Evolutionary conservation across 2,329 filamentous ascomycete genomes (phyloP).

Genomic region (Pseudogymnoascus sp.): DNA sequence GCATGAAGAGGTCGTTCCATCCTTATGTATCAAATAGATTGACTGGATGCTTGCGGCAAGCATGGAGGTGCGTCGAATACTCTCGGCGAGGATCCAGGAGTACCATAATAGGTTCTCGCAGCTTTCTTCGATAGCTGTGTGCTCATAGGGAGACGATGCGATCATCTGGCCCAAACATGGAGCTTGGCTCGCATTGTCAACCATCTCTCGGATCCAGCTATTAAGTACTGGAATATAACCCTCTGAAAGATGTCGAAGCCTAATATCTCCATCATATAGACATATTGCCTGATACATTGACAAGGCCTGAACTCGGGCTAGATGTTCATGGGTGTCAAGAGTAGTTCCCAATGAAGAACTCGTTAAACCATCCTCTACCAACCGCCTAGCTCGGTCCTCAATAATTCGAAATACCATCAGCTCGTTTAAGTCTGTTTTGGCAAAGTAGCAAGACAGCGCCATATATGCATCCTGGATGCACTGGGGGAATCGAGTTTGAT

Average conservation of each 20-base stretch:
- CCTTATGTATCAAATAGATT: conserved; percentile 17
- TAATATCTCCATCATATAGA: conserved; percentile 24
- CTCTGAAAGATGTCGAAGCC: conserved; percentile 21
- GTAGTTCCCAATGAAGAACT: neutral
- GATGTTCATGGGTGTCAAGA: conserved; percentile 12
- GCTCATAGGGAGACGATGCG: neutral
- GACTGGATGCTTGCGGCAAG: conserved; percentile 18
- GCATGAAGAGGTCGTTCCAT: conserved; percentile 16
- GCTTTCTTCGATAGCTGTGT: conserved; percentile 13
- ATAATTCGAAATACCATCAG: conserved; percentile 21
- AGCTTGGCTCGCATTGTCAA: conserved; percentile 4
- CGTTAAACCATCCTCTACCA: conserved; percentile 11
- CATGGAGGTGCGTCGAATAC: conserved; percentile 25
- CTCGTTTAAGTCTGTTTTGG: conserved; percentile 22
- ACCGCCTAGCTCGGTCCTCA: conserved; percentile 15
- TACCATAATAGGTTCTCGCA: conserved; percentile 23
- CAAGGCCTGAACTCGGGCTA: conserved; percentile 18
- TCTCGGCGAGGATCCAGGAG: conserved; percentile 27
- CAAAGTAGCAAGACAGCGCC: conserved; percentile 20
- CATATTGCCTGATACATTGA: conserved; percentile 23
- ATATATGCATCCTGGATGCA: conserved; percentile 26
- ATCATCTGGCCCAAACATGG: conserved; percentile 9
- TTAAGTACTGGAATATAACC: conserved; percentile 16
- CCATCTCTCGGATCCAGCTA: conserved; percentile 18
- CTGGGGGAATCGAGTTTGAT: conserved; percentile 19